Conservation (phyloP, 306 rosid species). For the Acmispon strigosus region DNA sequence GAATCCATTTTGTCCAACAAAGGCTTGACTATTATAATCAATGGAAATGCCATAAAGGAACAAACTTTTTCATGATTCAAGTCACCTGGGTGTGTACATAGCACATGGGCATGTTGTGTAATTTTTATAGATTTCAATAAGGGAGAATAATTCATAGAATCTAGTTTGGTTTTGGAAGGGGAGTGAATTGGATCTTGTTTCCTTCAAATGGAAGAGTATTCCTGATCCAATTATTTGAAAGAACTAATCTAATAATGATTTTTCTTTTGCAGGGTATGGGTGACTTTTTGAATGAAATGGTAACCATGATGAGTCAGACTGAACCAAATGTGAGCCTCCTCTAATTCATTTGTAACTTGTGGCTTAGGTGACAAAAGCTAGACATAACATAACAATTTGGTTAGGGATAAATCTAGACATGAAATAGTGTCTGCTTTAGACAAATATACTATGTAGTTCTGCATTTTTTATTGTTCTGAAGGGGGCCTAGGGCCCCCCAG, state of each 20-base stretch:
- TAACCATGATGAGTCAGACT: conserved; percentile 78
- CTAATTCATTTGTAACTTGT: neutral
- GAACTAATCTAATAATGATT: conserved; percentile 2
- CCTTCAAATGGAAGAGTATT: neutral
- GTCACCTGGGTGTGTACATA: neutral
- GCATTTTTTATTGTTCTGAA: neutral
- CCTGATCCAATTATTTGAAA: conserved; percentile 6
- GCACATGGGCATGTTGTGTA: conserved; percentile 20
- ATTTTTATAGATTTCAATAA: neutral
- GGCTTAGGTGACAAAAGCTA: conserved; percentile 9
- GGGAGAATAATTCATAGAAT: conserved; percentile 17
- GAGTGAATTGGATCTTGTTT: conserved; percentile 4
- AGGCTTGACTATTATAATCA: neutral
- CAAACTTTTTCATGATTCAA: neutral
- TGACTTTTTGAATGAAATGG: conserved; percentile 87
- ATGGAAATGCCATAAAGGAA: neutral
- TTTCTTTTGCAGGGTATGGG: conserved; percentile 77
- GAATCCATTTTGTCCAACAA: neutral
- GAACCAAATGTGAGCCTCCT: conserved; percentile 50
- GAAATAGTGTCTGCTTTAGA: conserved; percentile 4
- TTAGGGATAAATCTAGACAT: conserved; percentile 16
- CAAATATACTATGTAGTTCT: conserved; percentile 27
- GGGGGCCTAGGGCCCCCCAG: neutral
- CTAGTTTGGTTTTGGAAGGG: neutral
- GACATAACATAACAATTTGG: neutral